Evolutionary conservation across 2,329 filamentous ascomycete genomes (phyloP), one percentile per base, ranked within the genome.

Genomic region (Colletotrichum tropicicola): DNA sequence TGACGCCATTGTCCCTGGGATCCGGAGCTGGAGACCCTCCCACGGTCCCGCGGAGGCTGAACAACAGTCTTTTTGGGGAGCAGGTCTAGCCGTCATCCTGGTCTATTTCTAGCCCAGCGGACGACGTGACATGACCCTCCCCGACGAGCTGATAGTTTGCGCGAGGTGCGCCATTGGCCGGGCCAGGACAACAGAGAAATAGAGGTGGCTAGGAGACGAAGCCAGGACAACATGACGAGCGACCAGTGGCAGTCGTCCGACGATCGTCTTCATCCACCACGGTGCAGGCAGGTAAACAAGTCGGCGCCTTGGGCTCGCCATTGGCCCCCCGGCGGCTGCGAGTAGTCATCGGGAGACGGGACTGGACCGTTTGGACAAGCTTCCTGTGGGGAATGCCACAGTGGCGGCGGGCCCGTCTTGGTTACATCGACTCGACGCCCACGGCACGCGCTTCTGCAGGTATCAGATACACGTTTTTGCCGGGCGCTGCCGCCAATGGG

Each of bases 351-450:
- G 49, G 28, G 49, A 41, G 49, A 55, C 43, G 49, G 61, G 61
- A 61, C 61, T 65, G 57, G 57, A 59, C 56, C 43, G 57, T 61
- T 61, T 65, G 48, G 61, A 65, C 61, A 65, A 61, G 61, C 57
- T 61, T 61, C 60, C 15, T 55, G 61, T 65, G 57, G 57, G 56
- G 60, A 39, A 32, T 25, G 21, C 6, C 12, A 27, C 30, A 25
- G 27, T 61, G 48, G 61, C 48, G 41, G 41, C 17, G 9, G 28
- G 32, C 35, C 23, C 32, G 48, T 61, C 43, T n/a, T 55, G 21
- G 61, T 54, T 65, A 65, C 61, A 55, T 65, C 57, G 47, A 30
- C 19, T 27, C 43, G 41, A 19, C 30, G 30, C 48, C 32, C 30
- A 41, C 17, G 25, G 30, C 49, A 41, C 23, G 43, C 57, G n/a